Conservation (phyloP, 2,329 filamentous ascomycete species). For the Pestalotiopsis sp. region DNA sequence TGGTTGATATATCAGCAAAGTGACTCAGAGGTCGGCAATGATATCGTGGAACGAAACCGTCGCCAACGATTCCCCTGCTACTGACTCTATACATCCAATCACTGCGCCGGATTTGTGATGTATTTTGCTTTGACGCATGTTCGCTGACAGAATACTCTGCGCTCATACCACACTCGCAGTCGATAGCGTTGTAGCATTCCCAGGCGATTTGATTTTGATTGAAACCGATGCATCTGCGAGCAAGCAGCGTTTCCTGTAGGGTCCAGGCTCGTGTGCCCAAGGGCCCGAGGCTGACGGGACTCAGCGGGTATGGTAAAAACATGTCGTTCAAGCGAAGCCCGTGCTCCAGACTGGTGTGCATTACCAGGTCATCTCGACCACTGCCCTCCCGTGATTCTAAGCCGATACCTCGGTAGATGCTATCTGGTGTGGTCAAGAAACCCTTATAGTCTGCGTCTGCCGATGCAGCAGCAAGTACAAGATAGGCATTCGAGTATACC, state of each 20-base stretch:
- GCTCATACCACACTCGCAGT: conserved; percentile 1
- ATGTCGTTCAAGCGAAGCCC: not conserved
- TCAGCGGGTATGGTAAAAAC: not conserved
- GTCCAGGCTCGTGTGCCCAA: not conserved
- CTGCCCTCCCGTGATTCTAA: not conserved
- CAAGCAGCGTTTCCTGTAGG: not conserved
- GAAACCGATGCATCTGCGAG: not conserved
- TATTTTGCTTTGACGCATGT: not conserved
- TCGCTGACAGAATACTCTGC: too few species aligned
- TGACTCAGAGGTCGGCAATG: not conserved
- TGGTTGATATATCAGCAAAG: not conserved
- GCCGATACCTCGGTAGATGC: not conserved
- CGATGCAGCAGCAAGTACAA: not conserved
- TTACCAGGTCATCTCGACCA: not conserved
- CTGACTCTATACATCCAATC: too few species aligned
- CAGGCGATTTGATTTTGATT: not conserved
- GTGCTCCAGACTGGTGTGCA: not conserved
- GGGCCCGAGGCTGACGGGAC: not conserved
- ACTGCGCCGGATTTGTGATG: too few species aligned
- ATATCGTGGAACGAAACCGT: too few species aligned
- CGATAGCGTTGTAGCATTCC: not conserved
- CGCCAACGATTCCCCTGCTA: too few species aligned
- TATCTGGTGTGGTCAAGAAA: not conserved
- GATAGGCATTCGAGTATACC: not conserved
- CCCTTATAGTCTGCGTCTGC: not conserved